A percentile compares a stretch with the other conserved stretches of the same genome.
phyloP scores from a whole-genome alignment of 495 filamentous ascomycete species.

The Xylaria curta region DNA sequence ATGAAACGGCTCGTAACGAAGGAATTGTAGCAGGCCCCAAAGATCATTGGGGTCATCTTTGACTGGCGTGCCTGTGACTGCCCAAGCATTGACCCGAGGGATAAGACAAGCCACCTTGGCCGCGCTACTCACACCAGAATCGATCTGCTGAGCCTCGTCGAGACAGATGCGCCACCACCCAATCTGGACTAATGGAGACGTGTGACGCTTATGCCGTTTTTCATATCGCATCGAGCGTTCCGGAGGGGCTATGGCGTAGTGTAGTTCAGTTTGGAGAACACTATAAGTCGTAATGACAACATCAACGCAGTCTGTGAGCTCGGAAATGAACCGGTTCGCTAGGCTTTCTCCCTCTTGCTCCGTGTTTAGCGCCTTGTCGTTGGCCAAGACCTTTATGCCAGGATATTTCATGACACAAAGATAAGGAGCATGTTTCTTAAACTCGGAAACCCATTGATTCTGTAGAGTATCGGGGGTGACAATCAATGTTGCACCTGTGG shows the following conservation, averaged over 20 bases:
- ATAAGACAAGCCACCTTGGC: conserved; percentile 80
- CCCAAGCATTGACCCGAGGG: conserved; percentile 87
- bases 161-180: conserved; percentile 93
- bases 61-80: conserved; percentile 89
- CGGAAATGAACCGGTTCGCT: conserved; percentile 49
- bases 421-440: conserved; percentile 64
- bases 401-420: conserved; percentile 51
- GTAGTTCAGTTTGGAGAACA: conserved; percentile 76
- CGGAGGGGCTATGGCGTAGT: conserved; percentile 71
- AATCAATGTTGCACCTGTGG: conserved; percentile 77
- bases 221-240: conserved; percentile 68
- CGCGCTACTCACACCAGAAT: conserved; percentile 82
- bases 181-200: conserved; percentile 77
- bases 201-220: conserved; percentile 69
- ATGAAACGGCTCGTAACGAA: conserved; percentile 78
- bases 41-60: conserved; percentile 76
- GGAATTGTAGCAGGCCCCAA: conserved; percentile 77
- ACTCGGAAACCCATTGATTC: conserved; percentile 86
- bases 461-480: conserved; percentile 82
- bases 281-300: conserved; percentile 88
- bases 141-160: conserved; percentile 96
- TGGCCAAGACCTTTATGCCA: conserved; percentile 53
- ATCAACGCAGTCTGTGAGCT: conserved; percentile 63
- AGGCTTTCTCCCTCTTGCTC: not conserved
- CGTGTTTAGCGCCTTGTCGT: conserved; percentile 14